A percentile compares a stretch with the other conserved stretches of the same genome.
Conservation (phyloP, 495 filamentous ascomycete genomes). For the Stereocaulon alpinum region DNA sequence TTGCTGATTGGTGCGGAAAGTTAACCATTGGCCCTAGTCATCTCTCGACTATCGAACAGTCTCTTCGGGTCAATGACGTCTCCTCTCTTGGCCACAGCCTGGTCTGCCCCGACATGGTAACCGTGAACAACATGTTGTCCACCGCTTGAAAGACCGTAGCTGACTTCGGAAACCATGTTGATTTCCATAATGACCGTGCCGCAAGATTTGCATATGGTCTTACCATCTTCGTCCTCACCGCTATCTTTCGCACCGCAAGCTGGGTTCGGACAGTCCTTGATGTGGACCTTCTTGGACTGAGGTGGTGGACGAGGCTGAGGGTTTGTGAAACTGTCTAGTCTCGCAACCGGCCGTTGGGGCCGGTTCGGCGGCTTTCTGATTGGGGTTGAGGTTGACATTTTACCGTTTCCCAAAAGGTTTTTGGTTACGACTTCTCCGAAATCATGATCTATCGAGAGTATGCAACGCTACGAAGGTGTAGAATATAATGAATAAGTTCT, state of each 20-base stretch:
- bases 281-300: neutral
- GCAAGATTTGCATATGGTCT: conserved; percentile 65
- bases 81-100: conserved; percentile 53
- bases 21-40: conserved; percentile 55
- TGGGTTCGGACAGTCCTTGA: conserved; percentile 31
- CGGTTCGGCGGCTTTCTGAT: conserved; percentile 7
- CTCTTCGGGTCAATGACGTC: conserved; percentile 44
- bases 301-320: conserved; percentile 19
- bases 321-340: conserved; percentile 24
- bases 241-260: conserved; percentile 40
- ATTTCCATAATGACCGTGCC: conserved; percentile 70
- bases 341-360: conserved; percentile 13
- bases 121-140: conserved; percentile 91
- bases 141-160: conserved; percentile 70
- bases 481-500: too few relatives aligned
- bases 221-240: conserved; percentile 42
- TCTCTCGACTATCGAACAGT: conserved; percentile 51
- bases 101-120: conserved; percentile 71
- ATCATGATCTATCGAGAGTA: neutral
- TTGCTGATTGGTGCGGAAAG: neutral
- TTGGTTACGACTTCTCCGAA: neutral
- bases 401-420: neutral
- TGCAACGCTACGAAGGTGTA: neutral
- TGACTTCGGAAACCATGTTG: conserved; percentile 84
- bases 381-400: conserved; percentile 2